Percentiles rank a stretch among this genome's conserved stretches.
phyloP scores from a whole-genome alignment of 192 early-diverging fungal genomes.

The Rhizoclosmatium sp. region DNA sequence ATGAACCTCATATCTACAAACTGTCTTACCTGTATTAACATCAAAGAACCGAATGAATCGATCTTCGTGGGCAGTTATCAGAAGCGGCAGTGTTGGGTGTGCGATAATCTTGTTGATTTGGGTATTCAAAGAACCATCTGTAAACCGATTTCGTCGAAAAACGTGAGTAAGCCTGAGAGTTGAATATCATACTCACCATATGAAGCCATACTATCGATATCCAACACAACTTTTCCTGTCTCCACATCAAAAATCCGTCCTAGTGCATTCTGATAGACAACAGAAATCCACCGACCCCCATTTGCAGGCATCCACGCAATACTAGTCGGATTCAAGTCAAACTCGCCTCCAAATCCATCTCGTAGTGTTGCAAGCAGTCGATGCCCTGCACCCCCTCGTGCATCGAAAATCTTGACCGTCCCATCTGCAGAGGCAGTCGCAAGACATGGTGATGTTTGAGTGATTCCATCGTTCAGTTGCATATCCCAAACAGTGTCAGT shows the following conservation, averaged over 20 bases:
- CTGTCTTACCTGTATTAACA: constrained; percentile 66
- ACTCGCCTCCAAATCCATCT: neutral
- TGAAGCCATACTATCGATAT: constrained; percentile 62
- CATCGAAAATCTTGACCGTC: constrained; percentile 84
- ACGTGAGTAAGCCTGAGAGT: neutral
- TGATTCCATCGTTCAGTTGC: constrained; percentile 61
- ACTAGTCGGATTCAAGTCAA: constrained; percentile 64
- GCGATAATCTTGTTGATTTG: constrained; percentile 80
- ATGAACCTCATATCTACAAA: neutral
- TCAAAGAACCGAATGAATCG: constrained; percentile 79
- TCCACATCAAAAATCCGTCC: constrained; percentile 82
- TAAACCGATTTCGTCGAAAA: neutral
- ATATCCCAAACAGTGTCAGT: constrained; percentile 89
- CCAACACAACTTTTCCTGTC: constrained; percentile 66
- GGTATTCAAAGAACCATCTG: constrained; percentile 69
- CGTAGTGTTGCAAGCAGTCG: neutral
- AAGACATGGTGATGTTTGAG: constrained; percentile 33
- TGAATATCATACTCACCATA: constrained; percentile 63
- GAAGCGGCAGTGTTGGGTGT: constrained; percentile 76
- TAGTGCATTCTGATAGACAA: constrained; percentile 68
- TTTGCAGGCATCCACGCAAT: constrained; percentile 65
- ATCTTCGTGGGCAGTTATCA: constrained; percentile 83
- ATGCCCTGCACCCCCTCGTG: constrained; percentile 15
- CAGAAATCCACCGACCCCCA: constrained; percentile 62
- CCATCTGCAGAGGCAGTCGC: constrained; percentile 83